Base-by-base conservation (phyloP, 129 eudicot species). In the Rutidosis leptorrhynchoides region DNA sequence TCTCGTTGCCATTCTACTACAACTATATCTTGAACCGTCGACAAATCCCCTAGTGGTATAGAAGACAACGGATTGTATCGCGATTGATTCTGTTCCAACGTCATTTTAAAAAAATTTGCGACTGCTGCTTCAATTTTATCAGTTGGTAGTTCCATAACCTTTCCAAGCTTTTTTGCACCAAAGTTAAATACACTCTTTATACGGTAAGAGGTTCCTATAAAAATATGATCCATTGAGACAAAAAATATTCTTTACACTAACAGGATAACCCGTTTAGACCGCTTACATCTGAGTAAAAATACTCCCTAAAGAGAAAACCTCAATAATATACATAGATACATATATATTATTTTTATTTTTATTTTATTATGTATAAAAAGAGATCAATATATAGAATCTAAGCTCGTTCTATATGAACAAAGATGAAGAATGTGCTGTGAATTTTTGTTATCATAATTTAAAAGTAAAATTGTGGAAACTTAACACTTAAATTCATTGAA, bases 131-230 rank as follows among this genome's bases (percentile, higher is more conserved):
- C 74, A 55, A 83, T 45, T 52, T 54, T 64, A 7, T 65, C 84
- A 32, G 35, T 79, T 5, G 95, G 90, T 49, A 40, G 77, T 24
- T 55, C 65, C 55, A 90, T 84, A 49, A 90, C 64, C 59, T 71
- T 80, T 24, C 90, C 95, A 24, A 90, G 97, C 65, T 77, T 90
- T 43, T 82, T 86, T 17, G 90, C 97, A 63, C 95, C 97, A 20
- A 64, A 80, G 79, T 71, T 80, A 57, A 90, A 78, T 25, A 90
- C 97, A 61, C 90, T 79, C 15, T 84, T 77, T 61, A 90, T 90
- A 2, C 97, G 97, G 42, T 68, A 80, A 72, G 59, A 86, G 67
- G 84, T 83, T 51, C 88, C 97, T 90, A 67, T 65, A 63, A 62
- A 57, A 22, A 57, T 9, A 57, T 16, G 26, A 17, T 11, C 15